Percentiles rank a stretch among this genome's conserved stretches.
Evolutionary conservation across 495 filamentous ascomycete species (phyloP).

Genomic region (Tetracladium marchalianum): DNA sequence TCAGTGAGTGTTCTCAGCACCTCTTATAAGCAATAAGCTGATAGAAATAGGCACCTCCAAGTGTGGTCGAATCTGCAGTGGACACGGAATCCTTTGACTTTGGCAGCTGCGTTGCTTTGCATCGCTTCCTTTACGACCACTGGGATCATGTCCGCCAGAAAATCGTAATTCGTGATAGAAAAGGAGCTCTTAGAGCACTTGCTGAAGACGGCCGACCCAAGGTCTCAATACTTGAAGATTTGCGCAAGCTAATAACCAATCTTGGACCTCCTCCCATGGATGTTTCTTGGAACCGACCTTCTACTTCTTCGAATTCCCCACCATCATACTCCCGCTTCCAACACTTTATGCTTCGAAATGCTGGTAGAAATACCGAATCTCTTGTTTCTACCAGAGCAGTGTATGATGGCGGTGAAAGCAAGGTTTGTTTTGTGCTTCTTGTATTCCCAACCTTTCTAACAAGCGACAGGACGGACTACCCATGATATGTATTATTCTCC

Average conservation of each 20-base stretch:
- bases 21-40: slow-evolving; percentile 6
- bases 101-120: slow-evolving; percentile 52
- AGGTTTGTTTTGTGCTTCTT: slow-evolving; percentile 22
- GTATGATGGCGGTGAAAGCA: slow-evolving; percentile 59
- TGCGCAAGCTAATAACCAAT: slow-evolving; percentile 48
- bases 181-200: slow-evolving; percentile 39
- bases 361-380: slow-evolving; percentile 49
- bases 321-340: slow-evolving; percentile 56
- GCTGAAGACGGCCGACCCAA: slow-evolving; percentile 33
- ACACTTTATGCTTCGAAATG: slow-evolving; percentile 59
- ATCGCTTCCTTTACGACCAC: slow-evolving; percentile 58
- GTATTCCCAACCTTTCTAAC: background rate
- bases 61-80: slow-evolving; percentile 20
- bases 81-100: slow-evolving; percentile 52
- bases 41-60: slow-evolving; percentile 28
- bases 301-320: slow-evolving; percentile 45
- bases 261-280: slow-evolving; percentile 54
- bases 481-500: slow-evolving; percentile 55
- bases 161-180: slow-evolving; percentile 45
- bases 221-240: slow-evolving; percentile 38
- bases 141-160: slow-evolving; percentile 57
- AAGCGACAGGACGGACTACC: slow-evolving; percentile 43
- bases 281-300: slow-evolving; percentile 52
- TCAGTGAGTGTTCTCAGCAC: slow-evolving; percentile 29
- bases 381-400: slow-evolving; percentile 49